Evolutionary conservation across 352 stramenopile genomes (phyloP), one percentile per base, ranked within the genome.

Genomic region (Phytopythium cucurbitacearum): DNA sequence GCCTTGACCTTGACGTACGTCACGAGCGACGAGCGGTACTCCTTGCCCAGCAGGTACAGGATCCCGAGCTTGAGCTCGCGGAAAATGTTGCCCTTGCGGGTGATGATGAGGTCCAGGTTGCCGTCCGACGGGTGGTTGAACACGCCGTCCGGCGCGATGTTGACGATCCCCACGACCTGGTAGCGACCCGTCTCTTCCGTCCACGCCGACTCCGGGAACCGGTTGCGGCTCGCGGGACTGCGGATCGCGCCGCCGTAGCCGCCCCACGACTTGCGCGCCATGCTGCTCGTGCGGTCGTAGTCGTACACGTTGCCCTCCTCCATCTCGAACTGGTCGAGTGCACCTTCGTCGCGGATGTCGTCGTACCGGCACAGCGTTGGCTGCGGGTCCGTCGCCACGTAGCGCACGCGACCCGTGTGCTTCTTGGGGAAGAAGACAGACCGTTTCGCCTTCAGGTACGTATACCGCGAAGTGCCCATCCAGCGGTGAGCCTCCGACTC

Each of bases 1-100:
- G 82, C 78, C 52, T 93, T 93, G 37, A 91, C 61, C 56, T 93
- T 93, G 32, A 83, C 57, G 65, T 93, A 93, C 64, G 80, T 82
- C 43, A 93, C 64, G 3, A 89, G 55, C 11, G 64, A 50, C 40
- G 80, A 91, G 61, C 89, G 57, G 6, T 89, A 58, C 56, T 93
- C 82, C 56, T 87, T 84, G 34, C 82, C 80, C 45, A 89, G 62
- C 3, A 91, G n/a, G 52, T 93, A 93, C 3, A 89, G 55, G 2
- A 79, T 64, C 8, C 65, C 69, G 1, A 92, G 58, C 40, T 79
- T 71, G 12, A 87, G 50, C 36, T 63, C 66, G 16, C 57, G 64
- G 11, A 71, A 47, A 2, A 92, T 40, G 51, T 63, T 71, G 40
- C 79, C 82, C 59, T 88, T 89, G 45, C 81, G 76, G 2, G 75